Conservation (phyloP, 176 grass and related monocot species). For the Cenchrus americanus region DNA sequence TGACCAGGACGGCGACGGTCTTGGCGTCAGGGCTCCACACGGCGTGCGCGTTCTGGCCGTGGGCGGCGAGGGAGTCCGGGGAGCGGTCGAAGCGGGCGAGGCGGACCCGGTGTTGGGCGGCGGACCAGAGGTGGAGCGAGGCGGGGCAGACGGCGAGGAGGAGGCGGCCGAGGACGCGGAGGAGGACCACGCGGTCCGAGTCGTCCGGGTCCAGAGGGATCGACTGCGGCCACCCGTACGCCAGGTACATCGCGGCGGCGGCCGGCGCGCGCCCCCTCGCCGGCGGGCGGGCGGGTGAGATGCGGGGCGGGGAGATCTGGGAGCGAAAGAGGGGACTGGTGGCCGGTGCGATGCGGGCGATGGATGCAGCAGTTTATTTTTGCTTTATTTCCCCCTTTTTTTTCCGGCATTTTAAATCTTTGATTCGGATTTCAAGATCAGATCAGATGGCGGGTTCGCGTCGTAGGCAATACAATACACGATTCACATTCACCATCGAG, state of each 20-base stretch:
- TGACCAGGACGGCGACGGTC: slow-evolving; percentile 83
- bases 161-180: slow-evolving; percentile 75
- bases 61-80: slow-evolving; percentile 53
- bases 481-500: neutral
- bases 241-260: slow-evolving; percentile 82
- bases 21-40: slow-evolving; percentile 92
- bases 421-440: slow-evolving; percentile 11
- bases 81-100: slow-evolving; percentile 72
- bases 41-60: slow-evolving; percentile 82
- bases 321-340: slow-evolving; percentile 16
- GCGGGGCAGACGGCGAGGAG: slow-evolving; percentile 80
- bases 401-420: slow-evolving; percentile 15
- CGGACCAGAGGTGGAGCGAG: slow-evolving; percentile 93
- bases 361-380: slow-evolving; percentile 29
- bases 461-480: neutral
- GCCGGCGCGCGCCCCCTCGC: slow-evolving; percentile 35
- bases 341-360: slow-evolving; percentile 36
- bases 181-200: slow-evolving; percentile 78
- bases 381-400: neutral
- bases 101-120: slow-evolving; percentile 79
- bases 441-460: slow-evolving; percentile 32
- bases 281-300: slow-evolving; percentile 28
- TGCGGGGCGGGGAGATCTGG: slow-evolving; percentile 56
- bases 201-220: slow-evolving; percentile 73
- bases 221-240: slow-evolving; percentile 96